These are phyloP conservation scores for Pistacia vera DNA, from an alignment of 345 rosid species.

Conservation along the genomic window DNA sequence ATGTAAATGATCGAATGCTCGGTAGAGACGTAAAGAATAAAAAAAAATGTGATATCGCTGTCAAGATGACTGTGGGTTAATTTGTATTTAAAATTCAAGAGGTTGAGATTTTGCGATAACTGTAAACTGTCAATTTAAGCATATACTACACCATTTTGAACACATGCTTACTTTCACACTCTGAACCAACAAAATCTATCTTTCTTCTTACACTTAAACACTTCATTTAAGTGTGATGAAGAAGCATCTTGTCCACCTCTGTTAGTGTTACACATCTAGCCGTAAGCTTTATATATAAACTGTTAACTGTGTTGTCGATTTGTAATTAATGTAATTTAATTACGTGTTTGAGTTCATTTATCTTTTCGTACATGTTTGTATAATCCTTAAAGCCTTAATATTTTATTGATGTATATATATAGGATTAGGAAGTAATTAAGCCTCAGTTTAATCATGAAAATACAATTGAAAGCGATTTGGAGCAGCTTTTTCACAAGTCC, in stretches of 20 bases:
- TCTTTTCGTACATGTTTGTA: too few species aligned
- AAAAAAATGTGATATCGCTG: background rate
- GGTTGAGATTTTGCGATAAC: background rate
- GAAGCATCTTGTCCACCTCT: background rate
- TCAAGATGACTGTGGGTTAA: conserved; percentile 7
- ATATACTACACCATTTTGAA: too few species aligned
- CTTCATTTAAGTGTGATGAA: background rate
- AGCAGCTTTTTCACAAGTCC: too few species aligned
- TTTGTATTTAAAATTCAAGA: background rate
- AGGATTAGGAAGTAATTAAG: too few species aligned
- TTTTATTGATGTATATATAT: too few species aligned
- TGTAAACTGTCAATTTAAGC: background rate
- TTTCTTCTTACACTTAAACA: background rate
- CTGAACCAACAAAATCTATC: background rate
- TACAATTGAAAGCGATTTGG: too few species aligned
- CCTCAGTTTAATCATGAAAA: too few species aligned
- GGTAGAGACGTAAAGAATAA: background rate
- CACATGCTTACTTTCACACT: background rate
- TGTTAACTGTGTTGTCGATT: background rate
- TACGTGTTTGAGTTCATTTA: too few species aligned
- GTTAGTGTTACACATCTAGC: too few species aligned
- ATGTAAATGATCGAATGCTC: background rate
- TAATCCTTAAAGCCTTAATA: too few species aligned
- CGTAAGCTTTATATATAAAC: too few species aligned
- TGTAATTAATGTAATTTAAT: too few species aligned